These are phyloP conservation scores for Tuber indicum DNA, from an alignment of 495 filamentous ascomycete genomes.

Conservation along the genomic window DNA sequence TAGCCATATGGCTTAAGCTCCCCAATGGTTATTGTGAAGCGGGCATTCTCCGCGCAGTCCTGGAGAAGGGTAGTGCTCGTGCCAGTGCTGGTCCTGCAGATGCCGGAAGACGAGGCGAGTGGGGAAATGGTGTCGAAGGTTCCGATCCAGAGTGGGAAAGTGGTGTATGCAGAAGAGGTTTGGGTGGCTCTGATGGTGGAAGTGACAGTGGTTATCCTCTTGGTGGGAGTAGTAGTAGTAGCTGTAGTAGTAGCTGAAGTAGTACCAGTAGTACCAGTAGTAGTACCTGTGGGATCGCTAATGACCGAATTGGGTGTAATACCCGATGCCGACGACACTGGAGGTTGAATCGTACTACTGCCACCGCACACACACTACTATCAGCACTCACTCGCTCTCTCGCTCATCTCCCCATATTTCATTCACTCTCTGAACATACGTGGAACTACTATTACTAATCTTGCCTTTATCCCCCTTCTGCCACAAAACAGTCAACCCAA, in stretches of 20 bases:
- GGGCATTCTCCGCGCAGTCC: background rate
- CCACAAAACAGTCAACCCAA: background rate
- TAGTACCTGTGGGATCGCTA: background rate
- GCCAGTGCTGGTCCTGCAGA: background rate
- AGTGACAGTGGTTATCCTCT: background rate
- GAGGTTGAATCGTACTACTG: background rate
- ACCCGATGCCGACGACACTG: no score
- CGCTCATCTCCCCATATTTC: background rate
- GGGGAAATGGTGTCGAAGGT: background rate
- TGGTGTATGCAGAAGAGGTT: background rate
- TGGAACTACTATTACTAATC: background rate
- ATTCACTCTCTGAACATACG: background rate
- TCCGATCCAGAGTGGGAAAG: background rate
- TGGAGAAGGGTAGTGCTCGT: background rate
- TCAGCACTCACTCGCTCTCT: background rate
- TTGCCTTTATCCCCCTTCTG: background rate
- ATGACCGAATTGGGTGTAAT: background rate
- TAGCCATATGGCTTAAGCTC: background rate
- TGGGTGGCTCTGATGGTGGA: background rate
- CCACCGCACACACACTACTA: background rate
- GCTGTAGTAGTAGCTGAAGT: background rate
- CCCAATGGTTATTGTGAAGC: background rate
- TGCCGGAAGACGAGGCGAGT: background rate
- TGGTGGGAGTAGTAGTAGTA: background rate
- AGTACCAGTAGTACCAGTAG: background rate